These are phyloP conservation scores for Clausena lansium DNA, from an alignment of 345 rosid species.

Conservation along the genomic window DNA sequence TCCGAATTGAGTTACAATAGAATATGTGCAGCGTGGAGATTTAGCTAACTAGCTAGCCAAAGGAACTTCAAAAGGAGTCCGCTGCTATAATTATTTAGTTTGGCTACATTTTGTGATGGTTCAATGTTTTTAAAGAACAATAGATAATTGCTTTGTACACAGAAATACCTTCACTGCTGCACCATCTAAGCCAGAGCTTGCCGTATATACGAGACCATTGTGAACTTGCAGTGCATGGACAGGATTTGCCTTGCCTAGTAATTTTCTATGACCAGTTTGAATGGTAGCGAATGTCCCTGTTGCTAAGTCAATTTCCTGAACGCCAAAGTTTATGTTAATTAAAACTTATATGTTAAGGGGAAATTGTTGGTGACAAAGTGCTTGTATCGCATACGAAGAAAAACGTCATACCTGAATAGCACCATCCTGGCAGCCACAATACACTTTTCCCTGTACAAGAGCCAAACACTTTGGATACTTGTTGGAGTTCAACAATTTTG, in stretches of 20 bases:
- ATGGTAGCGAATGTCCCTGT: constrained; percentile 51
- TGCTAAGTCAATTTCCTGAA: constrained; percentile 72
- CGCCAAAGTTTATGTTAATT: background rate
- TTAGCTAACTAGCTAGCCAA: background rate
- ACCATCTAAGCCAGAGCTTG: constrained; percentile 53
- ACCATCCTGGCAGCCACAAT: constrained; percentile 69
- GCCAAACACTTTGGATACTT: constrained; percentile 53
- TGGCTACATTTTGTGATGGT: background rate
- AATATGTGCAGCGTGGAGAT: background rate
- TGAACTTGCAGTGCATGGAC: constrained; percentile 48
- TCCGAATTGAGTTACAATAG: background rate
- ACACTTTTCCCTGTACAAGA: constrained; percentile 54
- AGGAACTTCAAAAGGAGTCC: background rate
- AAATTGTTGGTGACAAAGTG: background rate
- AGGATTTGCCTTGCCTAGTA: constrained; percentile 56
- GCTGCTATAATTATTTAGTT: background rate
- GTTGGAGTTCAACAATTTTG: constrained; percentile 44
- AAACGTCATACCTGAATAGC: constrained; percentile 53
- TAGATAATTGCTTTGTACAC: background rate
- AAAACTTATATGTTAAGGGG: background rate
- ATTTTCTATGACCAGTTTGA: constrained; percentile 58
- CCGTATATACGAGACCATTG: constrained; percentile 53
- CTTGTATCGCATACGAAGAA: background rate
- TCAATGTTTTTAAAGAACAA: background rate
- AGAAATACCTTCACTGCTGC: constrained; percentile 53